Evolutionary conservation across 2,329 filamentous ascomycete species (phyloP), one percentile per base, ranked within the genome.

Genomic region (Bimuria novae-zelandiae): DNA sequence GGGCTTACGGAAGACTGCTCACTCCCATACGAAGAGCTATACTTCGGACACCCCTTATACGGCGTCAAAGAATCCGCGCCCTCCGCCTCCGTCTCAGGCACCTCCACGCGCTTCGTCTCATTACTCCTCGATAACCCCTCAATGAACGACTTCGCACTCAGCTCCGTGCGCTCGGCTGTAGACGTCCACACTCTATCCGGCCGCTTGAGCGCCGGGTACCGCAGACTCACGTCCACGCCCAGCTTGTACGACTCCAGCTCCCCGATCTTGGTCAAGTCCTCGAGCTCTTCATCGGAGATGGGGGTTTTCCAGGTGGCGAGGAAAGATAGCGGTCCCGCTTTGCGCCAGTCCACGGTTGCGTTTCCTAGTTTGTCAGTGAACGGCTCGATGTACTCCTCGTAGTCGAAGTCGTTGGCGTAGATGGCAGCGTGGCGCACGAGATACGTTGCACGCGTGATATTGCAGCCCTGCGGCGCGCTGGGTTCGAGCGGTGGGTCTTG

Each of bases 1-100:
- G n/a, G 39, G 54, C 65, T 39, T 61, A 74, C 74, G 32, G 64
- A 68, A 0, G 79, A 79, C 69, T 87, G 80, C 3, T 84, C 74
- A 60, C 80, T 82, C 2, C 85, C 85, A 3, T 77, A 76, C 2
- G 81, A 81, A 1, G 78, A 78, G 39, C 80, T 84, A 69, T 87
- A 89, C 11, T 80, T 83, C 11, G 84, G 83, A 60, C 86, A 89
- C 33, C 80, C 80, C 65, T 84, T 82, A 71, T 89, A 88, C 0
- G 85, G 84, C 1, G 86, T 88, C 58, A 88, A 70, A 41, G 77
- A 80, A 63, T 88, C 77, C 7, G 85, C 85, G 16, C 84, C 85
- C 2, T 79, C 74, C 54, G 84, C 75, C 51, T 82, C 65, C 17
- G 79, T 80, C 67, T 88, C 84, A 56, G 80, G 80, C 46, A 88